Evolutionary conservation across 2,329 filamentous ascomycete genomes (phyloP), one percentile per base, ranked within the genome.

Genomic region (Nemania sp.): DNA sequence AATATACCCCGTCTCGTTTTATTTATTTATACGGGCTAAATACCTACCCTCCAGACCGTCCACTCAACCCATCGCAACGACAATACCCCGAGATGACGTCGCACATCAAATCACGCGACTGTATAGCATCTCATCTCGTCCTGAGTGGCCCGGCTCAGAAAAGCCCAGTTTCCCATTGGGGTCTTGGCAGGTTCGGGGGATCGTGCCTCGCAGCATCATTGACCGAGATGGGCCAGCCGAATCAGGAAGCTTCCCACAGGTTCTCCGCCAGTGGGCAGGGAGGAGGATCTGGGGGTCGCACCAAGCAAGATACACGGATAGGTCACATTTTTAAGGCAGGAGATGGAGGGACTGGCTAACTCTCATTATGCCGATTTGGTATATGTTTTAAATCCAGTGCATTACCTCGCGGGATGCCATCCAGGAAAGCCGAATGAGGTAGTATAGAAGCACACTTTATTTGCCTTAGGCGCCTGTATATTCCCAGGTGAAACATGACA

Each of bases 191-290:
- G 25, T 47, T 29, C 43, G 37, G 46, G 37, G 21, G 18, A 34
- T 40, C 32, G 29, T 34, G 12, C 6, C 18, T 59, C 59, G 59
- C 59, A 48, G 54, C 40, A 59, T 62, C 39, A 59, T 59, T 21
- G 35, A 15, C 59, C 59, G 59, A 62, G 46, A 53, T 46, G 18
- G 3, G 32, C 34, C 37, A n/a, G 29, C 51, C 47, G 20, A 42
- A 49, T 32, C 34, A 37, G 54, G 21, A 58, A 62, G 13, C 45
- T 54, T 54, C 42, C 59, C 54, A n/a, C 40, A 39, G 54, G 25
- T 54, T 40, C 45, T 29, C 50, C 43, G 21, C 10, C 40, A 2
- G 40, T 43, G n/a, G 40, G 18, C 40, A 20, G 17, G 40, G 40
- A 9, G 12, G 18, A 20, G 40, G 25, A 7, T 3, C 7, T 7